A percentile compares a stretch with the other conserved stretches of the same genome.
phyloP scores from a whole-genome alignment of 225 moss, liverwort and hornwort species.

The Asterella californica region DNA sequence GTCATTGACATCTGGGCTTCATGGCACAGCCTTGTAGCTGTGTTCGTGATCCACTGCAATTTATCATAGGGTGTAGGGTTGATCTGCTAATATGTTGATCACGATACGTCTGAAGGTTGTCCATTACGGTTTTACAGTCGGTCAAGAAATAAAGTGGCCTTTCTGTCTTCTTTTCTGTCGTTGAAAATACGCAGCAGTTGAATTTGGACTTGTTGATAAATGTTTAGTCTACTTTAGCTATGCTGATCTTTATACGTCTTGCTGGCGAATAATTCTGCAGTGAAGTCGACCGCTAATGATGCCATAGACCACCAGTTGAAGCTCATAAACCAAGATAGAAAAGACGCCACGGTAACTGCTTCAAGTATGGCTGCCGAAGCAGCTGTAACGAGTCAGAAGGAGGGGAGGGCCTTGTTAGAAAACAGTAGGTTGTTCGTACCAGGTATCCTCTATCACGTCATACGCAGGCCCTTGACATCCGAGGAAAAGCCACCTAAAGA shows the following conservation, averaged over 20 bases:
- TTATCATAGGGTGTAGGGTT: too few relatives aligned
- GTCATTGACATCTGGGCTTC: too few relatives aligned
- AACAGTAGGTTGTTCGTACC: constrained; percentile 59
- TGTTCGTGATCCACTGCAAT: too few relatives aligned
- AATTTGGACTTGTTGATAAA: too few relatives aligned
- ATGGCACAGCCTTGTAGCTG: too few relatives aligned
- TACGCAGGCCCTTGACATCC: constrained; percentile 52
- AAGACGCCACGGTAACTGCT: constrained; percentile 59
- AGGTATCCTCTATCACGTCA: constrained; percentile 69
- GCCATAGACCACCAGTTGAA: constrained; percentile 45
- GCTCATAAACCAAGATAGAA: constrained; percentile 32
- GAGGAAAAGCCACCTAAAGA: constrained; percentile 23
- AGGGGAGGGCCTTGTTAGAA: constrained; percentile 35
- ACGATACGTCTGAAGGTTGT: too few relatives aligned
- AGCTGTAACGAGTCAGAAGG: constrained; percentile 30
- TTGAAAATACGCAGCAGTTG: too few relatives aligned
- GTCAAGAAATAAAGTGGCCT: too few relatives aligned
- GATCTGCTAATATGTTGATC: too few relatives aligned
- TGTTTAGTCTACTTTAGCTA: neutral
- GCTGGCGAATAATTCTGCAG: constrained; percentile 16
- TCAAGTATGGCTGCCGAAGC: constrained; percentile 53
- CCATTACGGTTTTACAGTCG: too few relatives aligned
- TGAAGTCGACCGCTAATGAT: constrained; percentile 13
- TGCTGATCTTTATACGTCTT: neutral
- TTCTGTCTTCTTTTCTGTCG: too few relatives aligned